A percentile compares a stretch with the other conserved stretches of the same genome.
phyloP scores from a whole-genome alignment of 345 rosid species.

The Eutrema heterophyllum region DNA sequence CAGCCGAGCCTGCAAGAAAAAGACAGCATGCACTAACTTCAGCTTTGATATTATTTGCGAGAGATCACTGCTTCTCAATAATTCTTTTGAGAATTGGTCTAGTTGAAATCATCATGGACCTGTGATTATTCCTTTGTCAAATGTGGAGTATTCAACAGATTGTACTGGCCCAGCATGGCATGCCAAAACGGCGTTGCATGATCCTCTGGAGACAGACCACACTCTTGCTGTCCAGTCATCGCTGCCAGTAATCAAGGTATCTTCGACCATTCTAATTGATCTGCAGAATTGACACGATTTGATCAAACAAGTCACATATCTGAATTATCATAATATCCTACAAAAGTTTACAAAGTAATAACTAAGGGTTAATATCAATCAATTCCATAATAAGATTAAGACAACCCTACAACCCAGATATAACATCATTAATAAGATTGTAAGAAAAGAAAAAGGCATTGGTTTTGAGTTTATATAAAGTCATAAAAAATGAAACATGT shows the following conservation, averaged over 20 bases:
- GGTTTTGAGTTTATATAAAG: background rate
- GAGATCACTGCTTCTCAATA: background rate
- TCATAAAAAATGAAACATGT: background rate
- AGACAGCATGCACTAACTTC: constrained; percentile 4
- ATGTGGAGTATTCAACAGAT: constrained; percentile 73
- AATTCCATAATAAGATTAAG: background rate
- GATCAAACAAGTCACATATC: constrained; percentile 9
- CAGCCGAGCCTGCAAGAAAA: constrained; percentile 77
- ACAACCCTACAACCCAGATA: background rate
- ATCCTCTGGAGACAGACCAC: constrained; percentile 93
- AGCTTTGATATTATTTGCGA: constrained; percentile 4
- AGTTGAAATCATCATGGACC: constrained; percentile 38
- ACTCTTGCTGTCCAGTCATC: constrained; percentile 99
- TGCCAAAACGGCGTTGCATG: constrained; percentile 88
- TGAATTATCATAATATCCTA: background rate
- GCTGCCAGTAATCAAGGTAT: constrained; percentile 89
- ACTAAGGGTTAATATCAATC: background rate
- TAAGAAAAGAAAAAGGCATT: background rate
- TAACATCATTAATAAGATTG: background rate
- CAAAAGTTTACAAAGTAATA: background rate
- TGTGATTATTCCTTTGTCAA: constrained; percentile 92
- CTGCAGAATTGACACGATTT: constrained; percentile 43
- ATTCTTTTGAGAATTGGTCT: background rate
- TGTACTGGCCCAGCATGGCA: constrained; percentile 94
- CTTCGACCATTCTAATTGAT: constrained; percentile 93